These are phyloP conservation scores for Hypholoma fasciculare DNA, from an alignment of 768 basidiomycete genomes.

Conservation along the genomic window DNA sequence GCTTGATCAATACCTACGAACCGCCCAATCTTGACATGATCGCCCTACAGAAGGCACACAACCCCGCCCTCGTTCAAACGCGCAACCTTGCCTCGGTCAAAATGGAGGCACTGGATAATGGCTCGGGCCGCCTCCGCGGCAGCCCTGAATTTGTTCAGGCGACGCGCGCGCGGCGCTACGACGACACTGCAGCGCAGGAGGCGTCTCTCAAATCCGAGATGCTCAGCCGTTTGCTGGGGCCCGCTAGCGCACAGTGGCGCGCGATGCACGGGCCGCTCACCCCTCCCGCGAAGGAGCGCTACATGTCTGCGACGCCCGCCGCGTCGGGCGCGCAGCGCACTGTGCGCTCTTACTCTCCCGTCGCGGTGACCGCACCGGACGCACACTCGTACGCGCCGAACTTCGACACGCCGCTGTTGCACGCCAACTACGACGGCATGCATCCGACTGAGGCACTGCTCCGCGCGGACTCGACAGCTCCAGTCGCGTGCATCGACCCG, in stretches of 20 bases:
- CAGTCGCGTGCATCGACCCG: background rate
- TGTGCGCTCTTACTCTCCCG: background rate
- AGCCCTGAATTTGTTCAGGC: background rate
- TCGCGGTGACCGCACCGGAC: background rate
- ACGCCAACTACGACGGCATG: background rate
- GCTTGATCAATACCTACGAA: background rate
- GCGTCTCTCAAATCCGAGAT: background rate
- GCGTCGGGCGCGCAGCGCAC: background rate
- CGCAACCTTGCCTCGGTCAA: background rate
- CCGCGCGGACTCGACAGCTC: background rate
- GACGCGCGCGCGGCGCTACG: background rate
- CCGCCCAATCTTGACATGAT: background rate
- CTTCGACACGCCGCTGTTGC: background rate
- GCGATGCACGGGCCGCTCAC: background rate
- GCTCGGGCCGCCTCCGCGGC: background rate
- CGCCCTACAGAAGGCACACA: background rate
- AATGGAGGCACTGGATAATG: slow-evolving; percentile 3
- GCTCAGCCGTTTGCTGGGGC: background rate
- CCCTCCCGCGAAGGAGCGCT: background rate
- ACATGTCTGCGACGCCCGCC: background rate
- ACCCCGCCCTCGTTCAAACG: background rate
- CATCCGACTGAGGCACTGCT: background rate
- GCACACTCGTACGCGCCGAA: background rate
- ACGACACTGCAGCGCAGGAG: background rate
- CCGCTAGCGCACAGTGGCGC: background rate